phyloP scores from a whole-genome alignment of 2,329 filamentous ascomycete genomes.

The Coniochaeta hoffmannii region DNA sequence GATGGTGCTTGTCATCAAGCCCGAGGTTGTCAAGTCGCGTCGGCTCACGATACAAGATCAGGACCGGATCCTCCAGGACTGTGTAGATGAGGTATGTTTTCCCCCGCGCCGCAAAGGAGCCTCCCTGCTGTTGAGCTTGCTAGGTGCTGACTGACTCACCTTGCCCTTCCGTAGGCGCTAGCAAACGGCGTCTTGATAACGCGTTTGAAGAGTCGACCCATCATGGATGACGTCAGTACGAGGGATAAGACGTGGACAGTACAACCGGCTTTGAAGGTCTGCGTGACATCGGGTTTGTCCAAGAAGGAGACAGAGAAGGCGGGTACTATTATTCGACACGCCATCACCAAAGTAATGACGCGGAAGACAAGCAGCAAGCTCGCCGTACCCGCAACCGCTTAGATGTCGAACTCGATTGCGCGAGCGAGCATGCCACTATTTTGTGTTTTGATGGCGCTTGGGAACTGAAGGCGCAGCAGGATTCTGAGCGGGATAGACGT shows the following conservation, averaged over 20 bases:
- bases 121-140: too few species aligned
- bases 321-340: constrained; percentile 78
- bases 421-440: neutral
- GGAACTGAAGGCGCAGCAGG: neutral
- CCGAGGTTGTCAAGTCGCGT: constrained; percentile 67
- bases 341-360: constrained; percentile 85
- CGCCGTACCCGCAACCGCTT: neutral
- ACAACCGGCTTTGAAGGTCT: constrained; percentile 84
- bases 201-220: constrained; percentile 71
- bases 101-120: neutral
- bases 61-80: constrained; percentile 77
- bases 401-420: too few species aligned
- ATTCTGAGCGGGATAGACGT: neutral
- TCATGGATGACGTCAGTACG: constrained; percentile 52
- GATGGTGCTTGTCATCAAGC: constrained; percentile 75
- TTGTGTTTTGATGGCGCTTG: neutral
- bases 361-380: constrained; percentile 46
- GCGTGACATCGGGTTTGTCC: constrained; percentile 76
- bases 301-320: constrained; percentile 97
- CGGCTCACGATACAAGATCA: constrained; percentile 68
- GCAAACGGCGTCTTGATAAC: constrained; percentile 87
- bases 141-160: constrained; percentile 7
- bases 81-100: constrained; percentile 81
- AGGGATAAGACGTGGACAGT: constrained; percentile 64
- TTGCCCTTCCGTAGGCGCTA: too few species aligned